Evolutionary conservation across 169 alveolate species (phyloP).

Genomic region (Eimeria maxima): DNA sequence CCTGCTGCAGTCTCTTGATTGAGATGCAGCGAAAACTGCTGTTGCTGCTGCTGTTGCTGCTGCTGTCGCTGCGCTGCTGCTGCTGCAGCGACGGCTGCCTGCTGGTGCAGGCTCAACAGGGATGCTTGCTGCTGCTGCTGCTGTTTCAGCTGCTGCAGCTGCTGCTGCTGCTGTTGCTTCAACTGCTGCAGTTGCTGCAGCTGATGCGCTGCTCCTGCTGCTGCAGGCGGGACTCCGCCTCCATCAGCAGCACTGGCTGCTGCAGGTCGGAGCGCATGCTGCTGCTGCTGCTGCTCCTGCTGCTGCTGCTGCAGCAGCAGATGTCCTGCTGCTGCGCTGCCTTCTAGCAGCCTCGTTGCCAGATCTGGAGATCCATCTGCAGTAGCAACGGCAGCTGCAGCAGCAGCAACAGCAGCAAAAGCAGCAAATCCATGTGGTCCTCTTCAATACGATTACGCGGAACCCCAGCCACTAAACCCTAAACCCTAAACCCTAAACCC

Average conservation of each 20-base stretch:
- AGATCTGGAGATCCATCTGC: neutral
- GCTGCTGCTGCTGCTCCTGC: conserved; percentile 44
- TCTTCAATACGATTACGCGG: neutral
- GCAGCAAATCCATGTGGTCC: neutral
- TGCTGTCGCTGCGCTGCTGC: conserved; percentile 13
- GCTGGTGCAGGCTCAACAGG: conserved; percentile 13
- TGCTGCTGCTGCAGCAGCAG: too few species aligned
- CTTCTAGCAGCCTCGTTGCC: neutral
- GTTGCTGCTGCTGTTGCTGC: conserved; percentile 1
- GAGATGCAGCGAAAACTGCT: neutral
- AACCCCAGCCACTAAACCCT: conserved; percentile 8
- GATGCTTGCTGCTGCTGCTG: conserved; percentile 30
- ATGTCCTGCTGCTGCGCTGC: neutral
- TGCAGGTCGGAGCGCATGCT: too few species aligned
- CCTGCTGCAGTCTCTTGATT: neutral
- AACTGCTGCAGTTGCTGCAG: too few species aligned
- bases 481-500: conserved; percentile 5
- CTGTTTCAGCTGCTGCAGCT: too few species aligned
- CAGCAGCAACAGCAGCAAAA: conserved; percentile 54
- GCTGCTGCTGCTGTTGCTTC: too few species aligned
- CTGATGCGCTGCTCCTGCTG: too few species aligned
- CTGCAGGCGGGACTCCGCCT: too few species aligned
- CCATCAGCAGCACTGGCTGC: too few species aligned
- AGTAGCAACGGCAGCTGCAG: conserved; percentile 9
- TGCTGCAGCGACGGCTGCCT: conserved; percentile 33